phyloP scores from a whole-genome alignment of 306 rosid species.

The Casuarina equisetifolia region DNA sequence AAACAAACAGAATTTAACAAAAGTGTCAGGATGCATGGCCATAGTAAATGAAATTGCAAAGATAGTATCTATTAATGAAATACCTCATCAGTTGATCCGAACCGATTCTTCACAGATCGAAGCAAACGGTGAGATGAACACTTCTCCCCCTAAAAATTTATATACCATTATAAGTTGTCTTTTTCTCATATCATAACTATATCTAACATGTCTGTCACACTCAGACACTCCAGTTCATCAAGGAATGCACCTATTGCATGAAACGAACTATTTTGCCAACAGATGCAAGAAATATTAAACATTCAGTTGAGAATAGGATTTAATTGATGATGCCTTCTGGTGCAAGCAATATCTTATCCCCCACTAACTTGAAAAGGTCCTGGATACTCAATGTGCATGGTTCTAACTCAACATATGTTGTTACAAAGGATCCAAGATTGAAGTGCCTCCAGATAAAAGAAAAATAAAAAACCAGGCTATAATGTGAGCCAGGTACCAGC shows the following conservation, averaged over 20 bases:
- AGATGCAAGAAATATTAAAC: slow-evolving; percentile 3
- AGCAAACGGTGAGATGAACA: slow-evolving; percentile 78
- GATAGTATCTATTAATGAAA: slow-evolving; percentile 6
- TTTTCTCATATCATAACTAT: background rate
- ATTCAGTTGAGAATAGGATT: background rate
- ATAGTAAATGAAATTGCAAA: background rate
- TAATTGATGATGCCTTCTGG: background rate
- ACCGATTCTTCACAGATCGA: slow-evolving; percentile 90
- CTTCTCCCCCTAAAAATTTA: slow-evolving; percentile 78
- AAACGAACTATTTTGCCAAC: slow-evolving; percentile 17
- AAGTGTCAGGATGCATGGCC: background rate
- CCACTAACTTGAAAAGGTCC: background rate
- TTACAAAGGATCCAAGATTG: slow-evolving; percentile 9
- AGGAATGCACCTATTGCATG: slow-evolving; percentile 9
- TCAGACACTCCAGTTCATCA: background rate
- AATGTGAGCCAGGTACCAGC: slow-evolving; percentile 1
- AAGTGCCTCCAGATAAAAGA: slow-evolving; percentile 13
- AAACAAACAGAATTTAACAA: slow-evolving; percentile 4
- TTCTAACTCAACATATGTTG: background rate
- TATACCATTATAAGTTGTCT: slow-evolving; percentile 19
- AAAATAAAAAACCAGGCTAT: slow-evolving; percentile 14
- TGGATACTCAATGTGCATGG: background rate
- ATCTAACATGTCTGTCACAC: background rate
- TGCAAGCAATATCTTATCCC: slow-evolving; percentile 1
- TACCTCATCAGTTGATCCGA: slow-evolving; percentile 95